Evolutionary conservation across 208 protist genomes (phyloP).

Genomic region (Trypanosoma mega): DNA sequence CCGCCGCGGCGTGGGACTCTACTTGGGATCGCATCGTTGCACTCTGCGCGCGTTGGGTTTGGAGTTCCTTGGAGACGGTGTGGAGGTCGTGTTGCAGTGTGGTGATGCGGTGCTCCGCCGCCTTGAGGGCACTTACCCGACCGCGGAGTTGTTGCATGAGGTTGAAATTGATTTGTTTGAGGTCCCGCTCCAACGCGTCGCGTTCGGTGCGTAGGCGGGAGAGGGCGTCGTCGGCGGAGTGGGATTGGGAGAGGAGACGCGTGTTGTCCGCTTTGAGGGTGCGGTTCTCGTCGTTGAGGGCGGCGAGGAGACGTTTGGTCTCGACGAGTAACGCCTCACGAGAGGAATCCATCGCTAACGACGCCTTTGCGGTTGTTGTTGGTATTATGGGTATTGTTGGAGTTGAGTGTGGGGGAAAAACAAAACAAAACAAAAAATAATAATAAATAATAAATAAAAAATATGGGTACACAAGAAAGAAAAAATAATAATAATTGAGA

Average conservation of each 20-base stretch:
- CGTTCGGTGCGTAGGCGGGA: constrained; percentile 4
- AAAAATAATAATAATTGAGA: too few relatives aligned
- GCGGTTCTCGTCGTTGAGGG: constrained; percentile 34
- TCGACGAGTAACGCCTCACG: constrained; percentile 14
- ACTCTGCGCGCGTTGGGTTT: constrained; percentile 23
- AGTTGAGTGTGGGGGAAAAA: neutral
- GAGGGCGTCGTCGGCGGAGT: constrained; percentile 8
- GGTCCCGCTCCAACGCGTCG: constrained; percentile 21
- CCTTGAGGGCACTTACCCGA: constrained; percentile 21
- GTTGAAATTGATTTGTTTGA: constrained; percentile 33
- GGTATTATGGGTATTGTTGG: neutral
- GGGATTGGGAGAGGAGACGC: constrained; percentile 14
- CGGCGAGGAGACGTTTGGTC: constrained; percentile 24
- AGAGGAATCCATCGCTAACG: constrained; percentile 5
- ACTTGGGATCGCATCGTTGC: constrained; percentile 18
- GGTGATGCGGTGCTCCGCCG: constrained; percentile 9
- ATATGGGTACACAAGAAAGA: constrained; percentile 16
- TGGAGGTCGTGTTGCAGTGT: constrained; percentile 8
- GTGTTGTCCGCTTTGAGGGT: constrained; percentile 27
- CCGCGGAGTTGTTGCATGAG: constrained; percentile 33
- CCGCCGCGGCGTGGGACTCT: constrained; percentile 17
- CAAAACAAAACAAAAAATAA: constrained; percentile 4
- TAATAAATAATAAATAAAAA: constrained; percentile 8
- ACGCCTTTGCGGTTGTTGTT: neutral
- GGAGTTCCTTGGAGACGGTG: constrained; percentile 4